Percentiles rank a stretch among this genome's conserved stretches.
Conservation (phyloP, 768 basidiomycete species). For the Podaxis carcinomalis region DNA sequence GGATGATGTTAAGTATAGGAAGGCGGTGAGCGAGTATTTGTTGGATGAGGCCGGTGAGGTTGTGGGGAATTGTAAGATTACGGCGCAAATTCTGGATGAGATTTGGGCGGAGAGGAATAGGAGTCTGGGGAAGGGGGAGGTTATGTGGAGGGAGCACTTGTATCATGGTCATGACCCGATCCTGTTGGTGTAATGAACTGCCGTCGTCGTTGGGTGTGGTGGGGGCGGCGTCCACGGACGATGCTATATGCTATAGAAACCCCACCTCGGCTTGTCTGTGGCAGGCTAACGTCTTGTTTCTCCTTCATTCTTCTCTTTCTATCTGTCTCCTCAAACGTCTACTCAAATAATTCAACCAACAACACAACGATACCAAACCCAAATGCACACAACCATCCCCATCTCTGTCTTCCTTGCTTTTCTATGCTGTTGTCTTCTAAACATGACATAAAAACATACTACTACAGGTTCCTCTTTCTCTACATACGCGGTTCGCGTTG, state of each 20-base stretch:
- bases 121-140: not conserved
- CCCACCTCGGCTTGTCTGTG: not conserved
- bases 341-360: not conserved
- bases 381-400: not conserved
- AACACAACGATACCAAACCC: not conserved
- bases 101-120: slow-evolving; percentile 50
- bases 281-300: not conserved
- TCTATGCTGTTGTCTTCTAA: not conserved
- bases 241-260: not conserved
- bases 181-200: slow-evolving; percentile 34
- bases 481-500: not conserved
- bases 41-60: slow-evolving; percentile 43
- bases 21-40: slow-evolving; percentile 41
- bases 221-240: not conserved
- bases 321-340: not conserved
- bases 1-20: slow-evolving; percentile 39
- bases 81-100: slow-evolving; percentile 44
- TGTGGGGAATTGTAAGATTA: slow-evolving; percentile 64
- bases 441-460: not conserved
- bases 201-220: not conserved
- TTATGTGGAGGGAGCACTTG: slow-evolving; percentile 56
- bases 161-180: slow-evolving; percentile 45
- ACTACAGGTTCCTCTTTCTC: not conserved
- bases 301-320: not conserved
- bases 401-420: not conserved